Conservation (phyloP, 192 early-diverging fungal genomes). For the Umbelopsis vinacea region DNA sequence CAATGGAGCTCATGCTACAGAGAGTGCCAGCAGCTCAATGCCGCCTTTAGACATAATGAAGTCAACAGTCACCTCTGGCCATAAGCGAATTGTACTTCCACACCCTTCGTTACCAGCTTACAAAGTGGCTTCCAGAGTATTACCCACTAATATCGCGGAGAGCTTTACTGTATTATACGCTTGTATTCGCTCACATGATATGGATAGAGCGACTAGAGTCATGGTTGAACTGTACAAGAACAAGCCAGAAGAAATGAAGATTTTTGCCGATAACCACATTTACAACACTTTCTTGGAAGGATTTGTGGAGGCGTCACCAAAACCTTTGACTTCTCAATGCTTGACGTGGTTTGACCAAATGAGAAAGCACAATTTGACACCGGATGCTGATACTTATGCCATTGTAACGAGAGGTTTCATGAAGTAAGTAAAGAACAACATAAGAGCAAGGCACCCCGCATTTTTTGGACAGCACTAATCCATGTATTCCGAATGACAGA, state of each 20-base stretch:
- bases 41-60: slow-evolving; percentile 10
- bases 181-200: slow-evolving; percentile 73
- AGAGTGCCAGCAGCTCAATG: background rate
- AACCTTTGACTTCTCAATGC: slow-evolving; percentile 57
- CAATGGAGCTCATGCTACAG: background rate
- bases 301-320: slow-evolving; percentile 56
- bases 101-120: slow-evolving; percentile 34
- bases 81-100: slow-evolving; percentile 34
- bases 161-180: slow-evolving; percentile 82
- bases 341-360: slow-evolving; percentile 76
- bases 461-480: slow-evolving; percentile 20
- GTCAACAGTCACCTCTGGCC: background rate
- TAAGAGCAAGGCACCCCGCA: slow-evolving; percentile 9
- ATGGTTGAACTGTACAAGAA: slow-evolving; percentile 65
- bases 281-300: slow-evolving; percentile 87
- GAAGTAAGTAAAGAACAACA: slow-evolving; percentile 40
- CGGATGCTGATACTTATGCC: slow-evolving; percentile 76
- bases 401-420: slow-evolving; percentile 76
- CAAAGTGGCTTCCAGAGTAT: slow-evolving; percentile 31
- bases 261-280: slow-evolving; percentile 68
- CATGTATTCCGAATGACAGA: slow-evolving; percentile 24
- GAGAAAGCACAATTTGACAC: slow-evolving; percentile 57
- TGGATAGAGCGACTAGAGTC: slow-evolving; percentile 75
- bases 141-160: slow-evolving; percentile 53
- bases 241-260: slow-evolving; percentile 71